Conservation (phyloP, 352 stramenopile species). For the Aphanomyces astaci region DNA sequence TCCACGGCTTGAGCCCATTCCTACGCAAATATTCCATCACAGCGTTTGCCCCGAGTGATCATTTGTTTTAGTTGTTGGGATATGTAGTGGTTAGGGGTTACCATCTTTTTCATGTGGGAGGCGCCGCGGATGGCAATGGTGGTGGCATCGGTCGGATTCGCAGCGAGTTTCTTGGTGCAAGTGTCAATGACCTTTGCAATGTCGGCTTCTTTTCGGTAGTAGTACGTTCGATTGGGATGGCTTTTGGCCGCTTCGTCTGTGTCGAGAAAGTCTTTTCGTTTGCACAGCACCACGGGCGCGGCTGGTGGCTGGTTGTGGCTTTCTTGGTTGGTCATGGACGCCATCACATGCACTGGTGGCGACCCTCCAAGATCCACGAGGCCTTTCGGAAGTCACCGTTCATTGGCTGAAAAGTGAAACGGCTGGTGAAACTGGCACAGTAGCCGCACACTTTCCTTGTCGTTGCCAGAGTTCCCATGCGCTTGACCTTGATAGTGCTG, state of each 20-base stretch:
- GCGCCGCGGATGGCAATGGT: conserved; percentile 60
- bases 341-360: neutral
- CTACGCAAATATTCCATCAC: neutral
- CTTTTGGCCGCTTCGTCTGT: conserved; percentile 54
- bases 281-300: conserved; percentile 38
- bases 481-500: conserved; percentile 13
- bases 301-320: conserved; percentile 17
- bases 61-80: too few relatives aligned
- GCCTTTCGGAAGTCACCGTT: neutral
- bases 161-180: conserved; percentile 57
- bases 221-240: conserved; percentile 68
- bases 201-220: conserved; percentile 64
- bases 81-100: neutral
- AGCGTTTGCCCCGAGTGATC: too few relatives aligned
- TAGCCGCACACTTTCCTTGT: too few relatives aligned
- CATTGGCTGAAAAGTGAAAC: neutral
- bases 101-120: conserved; percentile 69
- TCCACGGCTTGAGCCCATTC: conserved; percentile 46
- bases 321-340: neutral
- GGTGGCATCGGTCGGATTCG: conserved; percentile 50
- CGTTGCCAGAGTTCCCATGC: too few relatives aligned
- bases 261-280: conserved; percentile 68
- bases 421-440: neutral
- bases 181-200: conserved; percentile 64
- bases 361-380: neutral